Evolutionary conservation across 2,329 filamentous ascomycete species (phyloP).

Genomic region (Colletotrichum zoysiae): DNA sequence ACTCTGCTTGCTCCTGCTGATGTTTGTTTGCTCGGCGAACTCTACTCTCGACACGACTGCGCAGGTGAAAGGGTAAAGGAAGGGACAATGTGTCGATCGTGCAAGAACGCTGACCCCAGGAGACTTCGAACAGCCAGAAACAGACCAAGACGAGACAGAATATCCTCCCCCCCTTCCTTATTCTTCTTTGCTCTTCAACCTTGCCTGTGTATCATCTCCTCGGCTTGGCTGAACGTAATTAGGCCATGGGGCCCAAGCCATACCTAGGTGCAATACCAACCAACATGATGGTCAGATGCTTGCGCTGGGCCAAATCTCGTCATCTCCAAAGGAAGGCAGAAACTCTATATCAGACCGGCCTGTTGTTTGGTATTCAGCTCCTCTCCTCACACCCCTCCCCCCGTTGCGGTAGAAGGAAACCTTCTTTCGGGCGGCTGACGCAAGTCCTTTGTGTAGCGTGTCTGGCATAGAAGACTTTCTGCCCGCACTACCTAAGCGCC

Average conservation of each 20-base stretch:
- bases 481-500: not conserved
- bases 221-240: not conserved
- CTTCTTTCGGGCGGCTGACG: constrained; percentile 2
- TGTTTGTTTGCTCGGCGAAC: not conserved
- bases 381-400: not conserved
- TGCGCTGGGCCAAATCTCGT: not conserved
- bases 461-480: not conserved
- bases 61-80: not conserved
- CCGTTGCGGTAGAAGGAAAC: not conserved
- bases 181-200: not conserved
- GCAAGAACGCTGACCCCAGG: not conserved
- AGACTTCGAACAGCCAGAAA: not conserved
- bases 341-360: not conserved
- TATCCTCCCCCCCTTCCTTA: not conserved
- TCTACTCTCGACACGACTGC: not conserved
- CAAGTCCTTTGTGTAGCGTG: not conserved
- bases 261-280: not conserved
- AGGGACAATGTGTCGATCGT: not conserved
- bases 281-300: not conserved
- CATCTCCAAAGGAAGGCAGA: not conserved
- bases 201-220: not conserved
- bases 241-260: not conserved
- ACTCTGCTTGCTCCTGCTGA: not conserved
- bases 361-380: not conserved
- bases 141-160: not conserved